phyloP scores from a whole-genome alignment of 805 yeast species.

The Wickerhamomyces strasburgensis region DNA sequence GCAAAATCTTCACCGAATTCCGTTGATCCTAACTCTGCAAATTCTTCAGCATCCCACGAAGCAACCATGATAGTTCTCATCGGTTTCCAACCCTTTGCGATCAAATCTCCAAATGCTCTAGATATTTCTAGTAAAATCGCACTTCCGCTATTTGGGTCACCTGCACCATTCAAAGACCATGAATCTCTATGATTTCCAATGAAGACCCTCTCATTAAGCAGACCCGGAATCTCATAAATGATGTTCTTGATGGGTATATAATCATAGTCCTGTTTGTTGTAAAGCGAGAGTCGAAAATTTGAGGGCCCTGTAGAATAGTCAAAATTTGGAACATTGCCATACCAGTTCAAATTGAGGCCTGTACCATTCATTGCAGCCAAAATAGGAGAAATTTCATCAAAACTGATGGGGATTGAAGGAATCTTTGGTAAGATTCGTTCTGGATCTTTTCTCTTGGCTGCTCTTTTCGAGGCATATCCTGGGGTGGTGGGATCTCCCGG shows the following conservation, averaged over 20 bases:
- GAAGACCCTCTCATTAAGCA: slow-evolving; percentile 48
- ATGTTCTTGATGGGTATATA: slow-evolving; percentile 44
- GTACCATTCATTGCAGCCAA: slow-evolving; percentile 32
- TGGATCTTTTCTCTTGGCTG: slow-evolving; percentile 35
- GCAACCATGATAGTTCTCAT: slow-evolving; percentile 62
- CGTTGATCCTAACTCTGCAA: slow-evolving; percentile 69
- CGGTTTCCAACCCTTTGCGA: slow-evolving; percentile 62
- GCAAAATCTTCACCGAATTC: slow-evolving; percentile 67
- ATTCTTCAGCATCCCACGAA: slow-evolving; percentile 81
- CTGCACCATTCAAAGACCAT: slow-evolving; percentile 44
- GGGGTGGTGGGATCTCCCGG: slow-evolving; percentile 83
- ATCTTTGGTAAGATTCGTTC: slow-evolving; percentile 41
- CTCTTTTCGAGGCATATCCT: slow-evolving; percentile 49
- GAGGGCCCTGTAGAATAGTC: slow-evolving; percentile 47
- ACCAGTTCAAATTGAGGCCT: slow-evolving; percentile 31
- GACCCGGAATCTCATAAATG: slow-evolving; percentile 51
- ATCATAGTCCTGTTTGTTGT: slow-evolving; percentile 37
- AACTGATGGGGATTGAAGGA: slow-evolving; percentile 50
- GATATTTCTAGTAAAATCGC: slow-evolving; percentile 48
- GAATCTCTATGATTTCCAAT: slow-evolving; percentile 55
- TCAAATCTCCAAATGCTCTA: slow-evolving; percentile 42
- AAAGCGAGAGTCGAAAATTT: slow-evolving; percentile 30
- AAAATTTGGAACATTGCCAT: slow-evolving; percentile 37
- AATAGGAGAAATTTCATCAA: slow-evolving; percentile 37
- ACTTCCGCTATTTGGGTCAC: slow-evolving; percentile 47